Percentiles rank a stretch among this genome's conserved stretches.
These are phyloP conservation scores for Pythium biforme DNA, from an alignment of 352 stramenopile genomes.

Conservation along the genomic window DNA sequence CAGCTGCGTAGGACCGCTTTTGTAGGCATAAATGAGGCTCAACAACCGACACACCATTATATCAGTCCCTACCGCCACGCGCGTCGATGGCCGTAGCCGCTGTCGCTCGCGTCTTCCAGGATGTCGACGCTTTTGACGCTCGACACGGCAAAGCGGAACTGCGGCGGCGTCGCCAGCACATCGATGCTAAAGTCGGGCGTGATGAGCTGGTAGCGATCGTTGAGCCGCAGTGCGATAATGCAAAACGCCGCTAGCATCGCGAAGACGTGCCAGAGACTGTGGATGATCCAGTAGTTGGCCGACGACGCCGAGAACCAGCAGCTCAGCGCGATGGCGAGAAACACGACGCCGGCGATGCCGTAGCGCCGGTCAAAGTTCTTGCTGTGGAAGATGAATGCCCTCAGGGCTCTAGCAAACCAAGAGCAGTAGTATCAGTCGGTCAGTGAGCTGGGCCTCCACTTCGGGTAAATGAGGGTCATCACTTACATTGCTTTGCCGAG, in stretches of 20 bases:
- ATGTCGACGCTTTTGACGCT: constrained; percentile 30
- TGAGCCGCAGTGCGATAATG: constrained; percentile 28
- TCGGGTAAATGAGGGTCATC: not conserved
- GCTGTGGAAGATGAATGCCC: constrained; percentile 32
- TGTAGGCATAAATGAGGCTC: constrained; percentile 20
- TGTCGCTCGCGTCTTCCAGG: constrained; percentile 21
- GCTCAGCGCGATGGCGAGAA: constrained; percentile 24
- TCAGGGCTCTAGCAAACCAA: constrained; percentile 16
- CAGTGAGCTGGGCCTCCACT: no score
- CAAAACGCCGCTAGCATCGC: constrained; percentile 34
- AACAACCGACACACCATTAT: constrained; percentile 3
- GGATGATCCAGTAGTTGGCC: constrained; percentile 37
- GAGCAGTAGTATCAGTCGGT: not conserved
- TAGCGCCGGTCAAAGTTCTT: constrained; percentile 38
- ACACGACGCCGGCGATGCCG: constrained; percentile 22
- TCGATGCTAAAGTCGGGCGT: constrained; percentile 28
- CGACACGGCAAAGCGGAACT: constrained; percentile 26
- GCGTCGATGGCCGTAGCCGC: constrained; percentile 4
- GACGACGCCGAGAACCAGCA: constrained; percentile 32
- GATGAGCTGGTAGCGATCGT: constrained; percentile 37
- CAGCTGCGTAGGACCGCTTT: constrained; percentile 5
- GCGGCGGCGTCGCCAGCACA: constrained; percentile 28
- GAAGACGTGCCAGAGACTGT: constrained; percentile 39
- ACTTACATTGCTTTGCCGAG: constrained; percentile 26
- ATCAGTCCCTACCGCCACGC: constrained; percentile 4